A percentile compares a stretch with the other conserved stretches of the same genome.
Conservation (phyloP, 305 asterid genomes). For the Vinca major region DNA sequence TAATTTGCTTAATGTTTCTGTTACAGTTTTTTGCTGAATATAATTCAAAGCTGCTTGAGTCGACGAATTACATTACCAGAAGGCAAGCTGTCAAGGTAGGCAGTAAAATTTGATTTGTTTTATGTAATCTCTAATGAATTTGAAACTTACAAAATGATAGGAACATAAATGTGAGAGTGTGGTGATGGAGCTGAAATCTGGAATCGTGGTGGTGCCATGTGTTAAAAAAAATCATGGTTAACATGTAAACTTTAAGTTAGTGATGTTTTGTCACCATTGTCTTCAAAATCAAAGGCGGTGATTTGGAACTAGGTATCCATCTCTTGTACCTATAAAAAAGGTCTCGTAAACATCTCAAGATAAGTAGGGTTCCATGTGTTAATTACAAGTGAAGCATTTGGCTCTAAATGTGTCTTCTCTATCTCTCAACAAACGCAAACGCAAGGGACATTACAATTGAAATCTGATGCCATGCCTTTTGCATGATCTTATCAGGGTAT, state of each 20-base stretch:
- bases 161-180: background rate
- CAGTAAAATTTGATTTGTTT: background rate
- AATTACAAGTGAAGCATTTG: too few species aligned
- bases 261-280: background rate
- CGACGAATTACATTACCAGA: constrained; percentile 63
- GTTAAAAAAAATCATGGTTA: background rate
- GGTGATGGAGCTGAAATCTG: constrained; percentile 1
- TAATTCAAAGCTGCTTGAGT: constrained; percentile 68
- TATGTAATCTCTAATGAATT: background rate
- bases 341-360: background rate
- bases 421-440: too few species aligned
- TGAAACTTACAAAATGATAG: background rate
- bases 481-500: too few species aligned
- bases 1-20: constrained; percentile 4
- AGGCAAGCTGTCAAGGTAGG: constrained; percentile 71
- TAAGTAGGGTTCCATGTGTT: too few species aligned
- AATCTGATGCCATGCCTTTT: too few species aligned
- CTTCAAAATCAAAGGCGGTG: background rate
- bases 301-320: background rate
- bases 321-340: background rate
- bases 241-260: background rate
- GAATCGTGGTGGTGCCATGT: background rate
- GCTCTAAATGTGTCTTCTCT: too few species aligned
- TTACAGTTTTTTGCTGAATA: constrained; percentile 62
- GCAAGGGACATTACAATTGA: too few species aligned